These are phyloP conservation scores for Fraxinus excelsior DNA, from an alignment of 257 asterid species.

Conservation along the genomic window DNA sequence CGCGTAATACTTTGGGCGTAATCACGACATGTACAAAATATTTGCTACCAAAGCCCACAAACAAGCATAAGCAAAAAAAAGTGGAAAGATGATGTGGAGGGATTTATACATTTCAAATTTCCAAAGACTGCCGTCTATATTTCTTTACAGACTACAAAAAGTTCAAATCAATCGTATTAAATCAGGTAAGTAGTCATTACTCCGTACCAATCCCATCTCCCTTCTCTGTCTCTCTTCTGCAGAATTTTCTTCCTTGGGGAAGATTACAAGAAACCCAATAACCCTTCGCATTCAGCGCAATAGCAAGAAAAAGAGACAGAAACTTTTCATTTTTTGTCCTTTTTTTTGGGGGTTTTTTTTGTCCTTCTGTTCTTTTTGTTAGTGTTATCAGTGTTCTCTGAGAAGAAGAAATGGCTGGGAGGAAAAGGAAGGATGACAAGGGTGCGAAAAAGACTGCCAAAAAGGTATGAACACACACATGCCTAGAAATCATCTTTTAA, in stretches of 20 bases:
- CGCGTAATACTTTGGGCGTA: too few species aligned
- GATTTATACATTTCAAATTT: neutral
- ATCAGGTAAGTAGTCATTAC: neutral
- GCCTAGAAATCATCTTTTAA: neutral
- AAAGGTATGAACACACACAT: slow-evolving; percentile 16
- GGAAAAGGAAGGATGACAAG: slow-evolving; percentile 20
- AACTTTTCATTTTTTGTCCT: too few species aligned
- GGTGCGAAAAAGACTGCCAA: neutral
- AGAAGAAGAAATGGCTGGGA: slow-evolving; percentile 28
- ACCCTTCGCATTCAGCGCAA: neutral
- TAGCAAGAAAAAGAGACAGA: neutral
- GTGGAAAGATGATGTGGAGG: neutral
- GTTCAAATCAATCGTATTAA: neutral
- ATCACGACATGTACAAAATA: too few species aligned
- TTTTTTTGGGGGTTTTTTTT: neutral
- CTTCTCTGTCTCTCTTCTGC: neutral
- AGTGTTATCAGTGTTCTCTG: neutral
- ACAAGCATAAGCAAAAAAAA: too few species aligned
- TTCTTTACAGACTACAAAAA: neutral
- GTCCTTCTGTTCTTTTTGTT: neutral
- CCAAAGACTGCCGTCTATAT: neutral
- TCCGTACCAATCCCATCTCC: neutral
- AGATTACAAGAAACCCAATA: neutral
- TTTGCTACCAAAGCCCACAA: too few species aligned
- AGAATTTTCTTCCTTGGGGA: neutral